phyloP scores from a whole-genome alignment of 495 filamentous ascomycete genomes.

The Trichoderma orchidacearum region DNA sequence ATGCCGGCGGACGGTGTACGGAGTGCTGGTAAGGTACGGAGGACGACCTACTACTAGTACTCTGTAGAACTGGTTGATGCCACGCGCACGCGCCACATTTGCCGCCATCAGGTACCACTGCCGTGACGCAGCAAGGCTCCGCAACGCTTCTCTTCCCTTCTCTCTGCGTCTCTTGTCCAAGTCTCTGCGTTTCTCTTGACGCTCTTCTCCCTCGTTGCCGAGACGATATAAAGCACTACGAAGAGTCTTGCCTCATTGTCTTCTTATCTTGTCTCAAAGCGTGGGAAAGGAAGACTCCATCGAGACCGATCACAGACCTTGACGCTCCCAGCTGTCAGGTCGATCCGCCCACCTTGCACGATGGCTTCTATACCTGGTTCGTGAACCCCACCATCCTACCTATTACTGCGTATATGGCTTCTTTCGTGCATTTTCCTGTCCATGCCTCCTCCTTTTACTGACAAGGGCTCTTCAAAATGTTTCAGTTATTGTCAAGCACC shows the following conservation, averaged over 20 bases:
- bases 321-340: background rate
- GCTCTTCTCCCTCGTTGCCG: background rate
- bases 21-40: too few relatives aligned
- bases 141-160: background rate
- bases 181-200: background rate
- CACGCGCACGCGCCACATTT: background rate
- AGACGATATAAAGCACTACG: background rate
- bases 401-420: background rate
- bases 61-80: background rate
- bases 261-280: background rate
- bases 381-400: background rate
- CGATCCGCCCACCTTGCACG: background rate
- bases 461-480: background rate
- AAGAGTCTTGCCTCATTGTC: too few relatives aligned
- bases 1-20: too few relatives aligned
- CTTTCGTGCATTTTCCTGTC: background rate
- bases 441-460: background rate
- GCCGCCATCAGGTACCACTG: background rate
- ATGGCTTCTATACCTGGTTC: slow-evolving; percentile 4
- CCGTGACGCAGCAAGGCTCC: background rate
- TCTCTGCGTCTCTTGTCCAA: background rate
- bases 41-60: too few relatives aligned
- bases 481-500: slow-evolving; percentile 83
- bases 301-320: background rate
- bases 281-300: too few relatives aligned